A percentile compares a stretch with the other conserved stretches of the same genome.
These are phyloP conservation scores for Piper longum DNA, from an alignment of 164 flowering plant species.

Conservation along the genomic window DNA sequence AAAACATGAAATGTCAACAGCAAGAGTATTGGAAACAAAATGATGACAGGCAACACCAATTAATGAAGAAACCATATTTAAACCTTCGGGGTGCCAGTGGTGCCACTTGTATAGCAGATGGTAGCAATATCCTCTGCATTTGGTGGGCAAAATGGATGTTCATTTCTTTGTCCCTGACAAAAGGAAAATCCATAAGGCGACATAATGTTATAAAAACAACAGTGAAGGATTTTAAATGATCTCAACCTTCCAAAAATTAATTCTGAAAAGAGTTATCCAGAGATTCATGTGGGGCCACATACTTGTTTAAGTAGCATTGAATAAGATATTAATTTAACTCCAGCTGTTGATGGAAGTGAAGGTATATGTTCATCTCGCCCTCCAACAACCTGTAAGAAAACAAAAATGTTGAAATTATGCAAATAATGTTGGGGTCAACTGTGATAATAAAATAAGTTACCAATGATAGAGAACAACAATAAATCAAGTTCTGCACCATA, in stretches of 20 bases:
- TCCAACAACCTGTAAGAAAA: slow-evolving; percentile 52
- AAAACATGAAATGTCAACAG: not conserved
- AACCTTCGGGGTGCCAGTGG: slow-evolving; percentile 99
- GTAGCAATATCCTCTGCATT: slow-evolving; percentile 89
- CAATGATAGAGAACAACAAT: not conserved
- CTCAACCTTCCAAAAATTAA: not conserved
- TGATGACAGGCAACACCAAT: not conserved
- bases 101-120: slow-evolving; percentile 97
- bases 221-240: not conserved
- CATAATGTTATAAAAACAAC: not conserved
- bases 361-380: slow-evolving; percentile 68
- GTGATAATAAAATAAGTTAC: not conserved
- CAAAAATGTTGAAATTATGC: not conserved
- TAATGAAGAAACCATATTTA: not conserved
- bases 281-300: slow-evolving; percentile 1
- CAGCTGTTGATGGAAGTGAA: slow-evolving; percentile 52
- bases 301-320: slow-evolving; percentile 61
- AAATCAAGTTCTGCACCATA: slow-evolving; percentile 16
- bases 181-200: not conserved
- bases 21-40: not conserved
- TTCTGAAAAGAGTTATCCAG: not conserved
- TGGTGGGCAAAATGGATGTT: slow-evolving; percentile 72
- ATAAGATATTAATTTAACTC: slow-evolving; percentile 58
- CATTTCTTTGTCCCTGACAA: slow-evolving; percentile 42
- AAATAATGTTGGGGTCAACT: no score